These are phyloP conservation scores for Phytophthora palmivora DNA, from an alignment of 352 stramenopile genomes.

Conservation along the genomic window DNA sequence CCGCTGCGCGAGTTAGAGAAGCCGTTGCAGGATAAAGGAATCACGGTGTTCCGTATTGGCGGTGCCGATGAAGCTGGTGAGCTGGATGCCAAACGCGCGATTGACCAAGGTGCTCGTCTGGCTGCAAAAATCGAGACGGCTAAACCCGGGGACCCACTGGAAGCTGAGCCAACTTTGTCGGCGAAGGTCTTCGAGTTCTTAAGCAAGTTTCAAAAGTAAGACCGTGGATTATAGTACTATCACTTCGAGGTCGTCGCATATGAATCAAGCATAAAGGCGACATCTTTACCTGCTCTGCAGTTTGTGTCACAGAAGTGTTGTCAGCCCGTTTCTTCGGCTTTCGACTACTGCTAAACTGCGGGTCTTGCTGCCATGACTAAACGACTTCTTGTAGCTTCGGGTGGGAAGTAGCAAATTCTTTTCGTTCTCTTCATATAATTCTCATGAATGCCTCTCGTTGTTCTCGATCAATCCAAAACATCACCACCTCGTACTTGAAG, in stretches of 20 bases:
- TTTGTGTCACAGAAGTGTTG: no score
- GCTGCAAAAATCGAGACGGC: slow-evolving; percentile 87
- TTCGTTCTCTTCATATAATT: no score
- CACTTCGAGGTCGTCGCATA: slow-evolving; percentile 15
- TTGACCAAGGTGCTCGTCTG: slow-evolving; percentile 95
- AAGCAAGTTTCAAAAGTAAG: slow-evolving; percentile 57
- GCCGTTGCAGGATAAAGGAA: slow-evolving; percentile 66
- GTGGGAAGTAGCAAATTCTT: no score
- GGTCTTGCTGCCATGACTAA: no score
- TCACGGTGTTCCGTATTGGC: slow-evolving; percentile 95
- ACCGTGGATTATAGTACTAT: slow-evolving; percentile 5
- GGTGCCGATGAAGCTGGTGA: slow-evolving; percentile 95
- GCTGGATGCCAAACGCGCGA: slow-evolving; percentile 97
- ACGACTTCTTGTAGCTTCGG: no score
- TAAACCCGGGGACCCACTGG: slow-evolving; percentile 65
- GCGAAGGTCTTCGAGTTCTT: slow-evolving; percentile 61
- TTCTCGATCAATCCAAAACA: no score
- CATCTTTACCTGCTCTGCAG: no score
- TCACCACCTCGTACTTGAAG: no score
- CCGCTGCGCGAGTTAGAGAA: slow-evolving; percentile 90
- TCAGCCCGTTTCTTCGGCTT: no score
- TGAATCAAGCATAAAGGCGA: slow-evolving; percentile 16
- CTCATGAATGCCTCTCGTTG: no score
- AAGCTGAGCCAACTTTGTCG: slow-evolving; percentile 48
- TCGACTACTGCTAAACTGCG: no score